Conservation (phyloP, 305 asterid genomes). For the Withania somnifera region DNA sequence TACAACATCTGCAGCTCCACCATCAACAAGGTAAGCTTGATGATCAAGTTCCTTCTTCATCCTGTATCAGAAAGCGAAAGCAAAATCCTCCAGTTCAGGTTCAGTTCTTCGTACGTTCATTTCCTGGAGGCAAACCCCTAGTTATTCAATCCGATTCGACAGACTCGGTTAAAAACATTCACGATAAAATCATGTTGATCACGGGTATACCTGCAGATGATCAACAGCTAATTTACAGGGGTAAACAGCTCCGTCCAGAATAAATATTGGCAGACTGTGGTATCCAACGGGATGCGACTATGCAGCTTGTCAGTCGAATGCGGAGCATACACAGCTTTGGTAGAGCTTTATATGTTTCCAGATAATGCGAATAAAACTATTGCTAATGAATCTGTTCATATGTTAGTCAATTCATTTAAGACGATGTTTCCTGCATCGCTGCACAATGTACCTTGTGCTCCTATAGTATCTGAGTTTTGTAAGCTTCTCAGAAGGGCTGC, state of each 20-base stretch:
- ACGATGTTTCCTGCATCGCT: neutral
- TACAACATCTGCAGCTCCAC: neutral
- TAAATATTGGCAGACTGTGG: neutral
- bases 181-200: neutral
- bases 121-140: neutral
- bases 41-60: neutral
- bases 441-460: neutral
- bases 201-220: neutral
- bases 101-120: neutral
- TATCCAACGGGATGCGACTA: neutral
- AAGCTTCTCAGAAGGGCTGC: slow-evolving; percentile 7
- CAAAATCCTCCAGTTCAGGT: neutral
- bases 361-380: neutral
- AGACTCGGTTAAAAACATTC: neutral
- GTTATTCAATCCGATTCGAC: neutral
- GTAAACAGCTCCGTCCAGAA: neutral
- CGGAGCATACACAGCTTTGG: neutral
- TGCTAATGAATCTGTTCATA: slow-evolving; percentile 4
- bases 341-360: slow-evolving; percentile 11
- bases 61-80: neutral
- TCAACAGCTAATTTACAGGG: neutral
- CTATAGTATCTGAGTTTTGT: slow-evolving; percentile 10
- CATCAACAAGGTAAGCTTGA: neutral
- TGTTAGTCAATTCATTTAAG: slow-evolving; percentile 8
- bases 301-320: neutral